Base-by-base conservation (phyloP, 2,329 filamentous ascomycete genomes). In the Fusarium tricinctum region DNA sequence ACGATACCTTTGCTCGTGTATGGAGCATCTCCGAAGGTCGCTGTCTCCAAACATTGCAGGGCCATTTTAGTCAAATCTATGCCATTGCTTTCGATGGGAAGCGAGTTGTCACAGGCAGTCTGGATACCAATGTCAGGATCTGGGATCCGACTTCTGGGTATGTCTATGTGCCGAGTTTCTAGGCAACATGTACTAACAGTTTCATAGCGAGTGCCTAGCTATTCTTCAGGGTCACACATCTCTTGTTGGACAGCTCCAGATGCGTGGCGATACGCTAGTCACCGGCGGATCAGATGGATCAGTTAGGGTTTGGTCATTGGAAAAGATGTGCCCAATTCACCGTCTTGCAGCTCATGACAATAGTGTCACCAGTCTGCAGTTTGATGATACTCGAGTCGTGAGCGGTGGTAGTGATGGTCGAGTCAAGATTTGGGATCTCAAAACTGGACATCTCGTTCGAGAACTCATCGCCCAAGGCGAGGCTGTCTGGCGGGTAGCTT, bases 31-130 rank as follows among this genome's bases (percentile, higher is more conserved):
- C 93, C 3, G 93, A 97, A 80, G 96, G 96, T 30, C 90, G 93
- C 66, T 99, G 96, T 78, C 83, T 98, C 55, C 91, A 95, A 71
- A 97, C 94, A 1, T 85, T 99, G 39, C 90, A 91, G 44, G 96
- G 96, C 1, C 96, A 99, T 80, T 99, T 97, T 81, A 98, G 95
- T 77, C 96, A 99, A 77, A 99, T 99, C 60, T 99, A 99, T 78
- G 96, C 96, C 20, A 97, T 99, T 77, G 96, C 96, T 2, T 99
- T 98, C 79, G 96, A 99, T 77, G 96, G 96, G 39, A 90, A 91
- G 71, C 88, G 94, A 68, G 94, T 99, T 59, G 95, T 97, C 35
- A 99, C 96, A 12, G 96, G 96, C 51, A 97, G 94, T 78, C 83
- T 99, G 65, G 96, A 99, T 80, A 99, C 96, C 5, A 97, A 95